These are phyloP conservation scores for Arctostaphylos glauca DNA, from an alignment of 148 eudicot species.

Conservation along the genomic window DNA sequence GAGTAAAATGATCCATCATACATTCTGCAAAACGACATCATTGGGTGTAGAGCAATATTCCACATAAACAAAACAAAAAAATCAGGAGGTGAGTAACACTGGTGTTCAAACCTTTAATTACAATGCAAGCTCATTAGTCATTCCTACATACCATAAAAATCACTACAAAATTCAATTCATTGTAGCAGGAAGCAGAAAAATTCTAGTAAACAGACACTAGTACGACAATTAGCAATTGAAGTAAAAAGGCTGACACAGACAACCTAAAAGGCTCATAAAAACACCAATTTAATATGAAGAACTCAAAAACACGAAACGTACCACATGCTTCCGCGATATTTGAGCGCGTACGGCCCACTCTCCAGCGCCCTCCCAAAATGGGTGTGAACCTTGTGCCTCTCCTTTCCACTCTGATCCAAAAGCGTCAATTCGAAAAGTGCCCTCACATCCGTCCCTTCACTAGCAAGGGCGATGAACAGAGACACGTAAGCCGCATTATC, in stretches of 20 bases:
- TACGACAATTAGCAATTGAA: neutral
- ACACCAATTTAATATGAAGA: neutral
- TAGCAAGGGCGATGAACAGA: conserved; percentile 37
- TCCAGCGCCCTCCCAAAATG: conserved; percentile 38
- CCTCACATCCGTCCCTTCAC: conserved; percentile 38
- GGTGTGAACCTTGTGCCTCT: conserved; percentile 32
- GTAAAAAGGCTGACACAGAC: neutral
- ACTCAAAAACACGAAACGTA: conserved; percentile 6
- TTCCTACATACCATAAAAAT: neutral
- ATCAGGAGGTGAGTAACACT: neutral
- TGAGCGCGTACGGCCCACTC: conserved; percentile 36
- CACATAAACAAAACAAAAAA: neutral
- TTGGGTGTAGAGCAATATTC: too few species aligned
- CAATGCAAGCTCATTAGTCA: neutral
- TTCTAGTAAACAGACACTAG: neutral
- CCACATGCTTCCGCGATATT: conserved; percentile 44
- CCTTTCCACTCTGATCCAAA: conserved; percentile 43
- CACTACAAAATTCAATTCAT: neutral
- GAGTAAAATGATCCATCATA: too few species aligned
- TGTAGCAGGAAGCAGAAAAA: neutral
- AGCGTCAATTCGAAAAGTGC: conserved; percentile 41
- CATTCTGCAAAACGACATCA: too few species aligned
- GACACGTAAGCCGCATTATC: conserved; percentile 37
- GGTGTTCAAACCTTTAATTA: neutral
- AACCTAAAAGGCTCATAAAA: neutral